phyloP scores from a whole-genome alignment of 2,329 filamentous ascomycete genomes.

The Talaromyces sp. region DNA sequence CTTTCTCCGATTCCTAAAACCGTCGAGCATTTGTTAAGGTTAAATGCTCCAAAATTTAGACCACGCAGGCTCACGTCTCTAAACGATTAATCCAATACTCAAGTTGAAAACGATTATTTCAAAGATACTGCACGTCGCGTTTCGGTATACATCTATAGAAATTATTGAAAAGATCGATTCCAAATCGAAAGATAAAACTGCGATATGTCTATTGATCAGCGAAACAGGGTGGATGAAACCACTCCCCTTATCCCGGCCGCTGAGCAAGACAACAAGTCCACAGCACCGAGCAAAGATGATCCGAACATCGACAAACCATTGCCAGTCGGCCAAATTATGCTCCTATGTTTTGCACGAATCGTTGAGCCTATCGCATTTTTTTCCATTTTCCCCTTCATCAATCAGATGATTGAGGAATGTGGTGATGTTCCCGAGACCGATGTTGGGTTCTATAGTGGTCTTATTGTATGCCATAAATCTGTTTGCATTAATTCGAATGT shows the following conservation, averaged over 20 bases:
- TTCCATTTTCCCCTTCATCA: conserved; percentile 75
- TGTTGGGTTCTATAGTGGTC: conserved; percentile 72
- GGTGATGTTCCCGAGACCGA: conserved; percentile 58
- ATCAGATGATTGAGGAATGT: conserved; percentile 66
- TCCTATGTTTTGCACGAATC: conserved; percentile 67
- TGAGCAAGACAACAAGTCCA: not conserved
- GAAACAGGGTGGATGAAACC: not conserved
- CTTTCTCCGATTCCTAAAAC: not conserved
- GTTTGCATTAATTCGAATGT: too few species aligned
- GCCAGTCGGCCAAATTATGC: conserved; percentile 60
- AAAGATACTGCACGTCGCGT: not conserved
- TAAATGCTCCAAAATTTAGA: not conserved
- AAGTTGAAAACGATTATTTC: not conserved
- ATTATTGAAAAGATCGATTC: not conserved
- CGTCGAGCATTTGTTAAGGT: not conserved
- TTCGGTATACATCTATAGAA: not conserved
- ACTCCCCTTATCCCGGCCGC: not conserved
- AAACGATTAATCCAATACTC: not conserved
- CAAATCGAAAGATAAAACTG: not conserved
- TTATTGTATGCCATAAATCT: conserved; percentile 56
- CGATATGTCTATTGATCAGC: not conserved
- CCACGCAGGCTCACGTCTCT: not conserved
- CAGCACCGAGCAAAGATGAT: conserved; percentile 16
- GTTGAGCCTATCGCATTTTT: conserved; percentile 80
- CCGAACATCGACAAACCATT: conserved; percentile 44